phyloP scores from a whole-genome alignment of 345 rosid genomes.

The Carallia brachiata region DNA sequence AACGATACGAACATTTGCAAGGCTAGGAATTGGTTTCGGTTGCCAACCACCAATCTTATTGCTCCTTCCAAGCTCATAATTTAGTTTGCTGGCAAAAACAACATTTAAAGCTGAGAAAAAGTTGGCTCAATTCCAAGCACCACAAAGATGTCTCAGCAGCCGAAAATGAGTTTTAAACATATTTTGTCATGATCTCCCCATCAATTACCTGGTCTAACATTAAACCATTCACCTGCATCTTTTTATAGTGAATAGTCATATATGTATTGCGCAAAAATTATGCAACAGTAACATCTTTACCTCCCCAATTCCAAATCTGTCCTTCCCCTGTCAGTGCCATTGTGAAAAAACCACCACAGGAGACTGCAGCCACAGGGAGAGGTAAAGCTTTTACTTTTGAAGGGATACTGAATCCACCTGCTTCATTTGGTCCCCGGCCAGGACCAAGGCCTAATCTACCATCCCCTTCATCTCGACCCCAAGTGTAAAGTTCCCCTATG shows the following conservation, averaged over 20 bases:
- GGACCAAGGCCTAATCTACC: slow-evolving; percentile 97
- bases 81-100: slow-evolving; percentile 60
- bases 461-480: slow-evolving; percentile 98
- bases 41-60: slow-evolving; percentile 81
- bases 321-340: slow-evolving; percentile 69
- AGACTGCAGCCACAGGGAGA: slow-evolving; percentile 65
- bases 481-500: slow-evolving; percentile 74
- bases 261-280: background rate
- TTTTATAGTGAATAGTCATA: too few species aligned
- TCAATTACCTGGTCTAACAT: too few species aligned
- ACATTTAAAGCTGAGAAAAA: slow-evolving; percentile 1
- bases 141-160: background rate
- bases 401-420: slow-evolving; percentile 90
- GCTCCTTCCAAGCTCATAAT: slow-evolving; percentile 92
- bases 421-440: slow-evolving; percentile 86
- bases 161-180: background rate
- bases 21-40: slow-evolving; percentile 68
- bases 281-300: slow-evolving; percentile 21
- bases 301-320: slow-evolving; percentile 97
- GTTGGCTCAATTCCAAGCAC: background rate
- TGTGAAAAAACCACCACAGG: slow-evolving; percentile 93
- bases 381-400: slow-evolving; percentile 66
- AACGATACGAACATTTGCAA: slow-evolving; percentile 47
- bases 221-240: too few species aligned
- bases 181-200: background rate